Evolutionary conservation across 2,329 filamentous ascomycete genomes (phyloP).

Genomic region (Endoconidiophora polonica): DNA sequence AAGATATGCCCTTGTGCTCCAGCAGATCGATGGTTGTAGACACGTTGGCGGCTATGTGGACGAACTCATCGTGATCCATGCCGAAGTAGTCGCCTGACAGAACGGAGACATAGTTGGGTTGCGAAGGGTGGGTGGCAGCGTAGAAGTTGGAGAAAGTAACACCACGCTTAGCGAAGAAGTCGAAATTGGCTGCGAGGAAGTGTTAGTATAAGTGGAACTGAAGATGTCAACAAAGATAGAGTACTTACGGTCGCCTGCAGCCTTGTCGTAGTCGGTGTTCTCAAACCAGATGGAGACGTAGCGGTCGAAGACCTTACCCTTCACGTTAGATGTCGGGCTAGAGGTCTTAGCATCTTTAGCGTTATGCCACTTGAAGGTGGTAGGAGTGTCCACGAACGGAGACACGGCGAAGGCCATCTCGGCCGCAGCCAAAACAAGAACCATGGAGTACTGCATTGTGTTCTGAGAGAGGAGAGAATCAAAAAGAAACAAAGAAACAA

Average conservation of each 20-base stretch:
- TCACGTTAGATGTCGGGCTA: conserved; percentile 45
- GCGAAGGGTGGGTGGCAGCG: conserved; percentile 52
- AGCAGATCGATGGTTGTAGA: conserved; percentile 52
- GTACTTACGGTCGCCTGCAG: conserved; percentile 41
- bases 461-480: no score
- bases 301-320: conserved; percentile 57
- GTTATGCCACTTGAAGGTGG: no score
- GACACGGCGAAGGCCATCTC: no score
- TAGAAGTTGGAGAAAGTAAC: conserved; percentile 26
- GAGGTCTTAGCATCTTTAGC: conserved; percentile 30
- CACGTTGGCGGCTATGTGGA: conserved; percentile 39
- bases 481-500: no score
- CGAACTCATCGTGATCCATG: conserved; percentile 51
- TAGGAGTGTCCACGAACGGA: no score
- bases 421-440: no score
- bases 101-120: conserved; percentile 60
- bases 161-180: conserved; percentile 19
- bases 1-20: conserved; percentile 45
- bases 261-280: conserved; percentile 54
- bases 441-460: no score
- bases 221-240: background rate
- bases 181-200: conserved; percentile 16
- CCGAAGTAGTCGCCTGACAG: conserved; percentile 59
- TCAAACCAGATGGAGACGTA: conserved; percentile 62
- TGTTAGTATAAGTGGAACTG: background rate